Percentiles rank a stretch among this genome's conserved stretches.
These are phyloP conservation scores for Metschnikowia borealis DNA, from an alignment of 805 yeast species.

Conservation along the genomic window DNA sequence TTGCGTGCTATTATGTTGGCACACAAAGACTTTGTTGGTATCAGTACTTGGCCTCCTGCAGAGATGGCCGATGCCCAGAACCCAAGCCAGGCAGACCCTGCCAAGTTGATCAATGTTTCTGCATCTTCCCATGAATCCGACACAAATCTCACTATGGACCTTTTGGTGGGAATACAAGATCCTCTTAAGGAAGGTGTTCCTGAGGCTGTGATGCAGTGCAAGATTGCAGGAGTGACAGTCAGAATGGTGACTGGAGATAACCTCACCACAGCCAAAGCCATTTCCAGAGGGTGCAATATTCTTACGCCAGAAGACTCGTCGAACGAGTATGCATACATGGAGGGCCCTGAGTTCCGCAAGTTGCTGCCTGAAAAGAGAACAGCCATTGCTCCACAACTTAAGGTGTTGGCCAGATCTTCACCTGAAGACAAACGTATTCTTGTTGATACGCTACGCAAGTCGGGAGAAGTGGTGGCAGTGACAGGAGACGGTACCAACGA, in stretches of 20 bases:
- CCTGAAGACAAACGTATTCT: slow-evolving; percentile 92
- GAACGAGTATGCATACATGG: slow-evolving; percentile 68
- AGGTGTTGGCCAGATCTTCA: slow-evolving; percentile 88
- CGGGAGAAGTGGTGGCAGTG: slow-evolving; percentile 95
- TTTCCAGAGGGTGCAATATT: slow-evolving; percentile 83
- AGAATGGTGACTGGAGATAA: slow-evolving; percentile 99
- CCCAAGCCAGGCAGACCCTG: slow-evolving; percentile 38
- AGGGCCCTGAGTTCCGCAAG: slow-evolving; percentile 85
- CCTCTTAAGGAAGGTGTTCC: slow-evolving; percentile 88
- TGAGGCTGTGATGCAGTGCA: slow-evolving; percentile 84
- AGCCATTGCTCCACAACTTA: slow-evolving; percentile 63
- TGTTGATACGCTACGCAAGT: slow-evolving; percentile 71
- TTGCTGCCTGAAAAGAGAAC: slow-evolving; percentile 54
- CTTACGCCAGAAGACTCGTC: slow-evolving; percentile 47
- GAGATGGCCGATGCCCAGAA: slow-evolving; percentile 32
- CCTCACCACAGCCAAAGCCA: slow-evolving; percentile 84
- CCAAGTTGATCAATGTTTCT: slow-evolving; percentile 23
- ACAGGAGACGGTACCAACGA: slow-evolving; percentile 99
- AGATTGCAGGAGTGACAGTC: slow-evolving; percentile 87
- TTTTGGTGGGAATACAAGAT: slow-evolving; percentile 89
- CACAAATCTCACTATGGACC: slow-evolving; percentile 33
- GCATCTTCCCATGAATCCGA: slow-evolving; percentile 24
- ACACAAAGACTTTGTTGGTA: slow-evolving; percentile 60
- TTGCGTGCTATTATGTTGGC: slow-evolving; percentile 86
- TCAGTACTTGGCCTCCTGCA: slow-evolving; percentile 65